phyloP scores from a whole-genome alignment of 305 asterid species.

The Solanum aculeatissimum region DNA sequence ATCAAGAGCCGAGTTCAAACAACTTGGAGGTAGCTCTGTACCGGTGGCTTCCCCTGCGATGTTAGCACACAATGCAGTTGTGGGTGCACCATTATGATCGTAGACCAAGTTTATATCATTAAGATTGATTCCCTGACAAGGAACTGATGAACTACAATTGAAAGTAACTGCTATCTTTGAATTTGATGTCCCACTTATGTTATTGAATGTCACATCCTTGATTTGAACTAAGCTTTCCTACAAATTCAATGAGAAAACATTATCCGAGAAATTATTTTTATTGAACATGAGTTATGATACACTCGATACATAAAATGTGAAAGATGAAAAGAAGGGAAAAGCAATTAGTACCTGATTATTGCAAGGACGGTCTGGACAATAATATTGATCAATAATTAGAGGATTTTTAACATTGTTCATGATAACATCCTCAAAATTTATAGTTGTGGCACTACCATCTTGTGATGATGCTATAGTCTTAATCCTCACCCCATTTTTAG shows the following conservation, averaged over 20 bases:
- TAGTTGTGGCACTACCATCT: too few species aligned
- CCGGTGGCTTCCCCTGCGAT: background rate
- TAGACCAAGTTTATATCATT: background rate
- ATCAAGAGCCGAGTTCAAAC: background rate
- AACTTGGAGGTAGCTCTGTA: background rate
- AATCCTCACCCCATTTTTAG: too few species aligned
- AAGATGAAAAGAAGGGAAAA: too few species aligned
- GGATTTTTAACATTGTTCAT: too few species aligned
- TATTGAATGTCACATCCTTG: background rate
- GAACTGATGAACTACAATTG: background rate
- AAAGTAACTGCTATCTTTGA: background rate
- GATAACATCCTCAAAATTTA: too few species aligned
- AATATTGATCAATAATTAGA: too few species aligned
- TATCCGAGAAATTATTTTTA: too few species aligned
- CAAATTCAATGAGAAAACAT: background rate
- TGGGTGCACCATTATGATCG: background rate
- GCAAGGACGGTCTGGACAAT: too few species aligned
- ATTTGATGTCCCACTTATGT: background rate
- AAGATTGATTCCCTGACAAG: background rate
- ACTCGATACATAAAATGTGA: too few species aligned
- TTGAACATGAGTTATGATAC: too few species aligned
- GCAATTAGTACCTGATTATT: too few species aligned
- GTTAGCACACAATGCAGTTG: background rate
- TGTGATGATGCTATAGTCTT: too few species aligned
- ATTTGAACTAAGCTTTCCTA: background rate